Conservation (phyloP, 768 basidiomycete species). For the Strobilomyces dryophilus region DNA sequence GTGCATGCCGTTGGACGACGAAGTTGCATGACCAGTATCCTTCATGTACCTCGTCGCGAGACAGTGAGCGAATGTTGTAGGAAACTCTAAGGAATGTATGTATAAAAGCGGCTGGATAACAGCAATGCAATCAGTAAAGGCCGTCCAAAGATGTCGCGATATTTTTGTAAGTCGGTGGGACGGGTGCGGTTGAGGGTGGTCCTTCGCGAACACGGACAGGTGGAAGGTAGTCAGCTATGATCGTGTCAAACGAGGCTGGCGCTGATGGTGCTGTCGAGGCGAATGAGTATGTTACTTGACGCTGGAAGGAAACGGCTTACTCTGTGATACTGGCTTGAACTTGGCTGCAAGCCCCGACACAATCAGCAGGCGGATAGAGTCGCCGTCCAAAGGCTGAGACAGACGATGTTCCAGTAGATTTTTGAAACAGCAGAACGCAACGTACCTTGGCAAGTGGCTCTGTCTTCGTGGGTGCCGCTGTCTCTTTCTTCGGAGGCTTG, state of each 20-base stretch:
- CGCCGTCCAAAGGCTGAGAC: constrained; percentile 54
- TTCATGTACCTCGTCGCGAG: not conserved
- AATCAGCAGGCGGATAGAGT: constrained; percentile 61
- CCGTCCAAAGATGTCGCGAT: constrained; percentile 41
- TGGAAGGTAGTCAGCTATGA: constrained; percentile 72
- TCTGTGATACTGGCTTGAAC: constrained; percentile 44
- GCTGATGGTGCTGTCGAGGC: constrained; percentile 35
- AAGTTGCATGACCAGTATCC: constrained; percentile 14
- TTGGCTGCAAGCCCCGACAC: constrained; percentile 55
- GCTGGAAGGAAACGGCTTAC: constrained; percentile 28
- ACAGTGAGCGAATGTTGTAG: not conserved
- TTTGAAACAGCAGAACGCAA: not conserved
- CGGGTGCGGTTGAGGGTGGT: constrained; percentile 1
- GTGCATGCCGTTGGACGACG: constrained; percentile 32
- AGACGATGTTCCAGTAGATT: not conserved
- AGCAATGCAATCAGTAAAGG: constrained; percentile 25
- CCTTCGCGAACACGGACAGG: constrained; percentile 26
- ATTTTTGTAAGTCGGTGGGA: constrained; percentile 18
- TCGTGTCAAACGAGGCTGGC: constrained; percentile 61
- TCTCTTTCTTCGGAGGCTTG: constrained; percentile 40
- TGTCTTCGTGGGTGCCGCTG: constrained; percentile 31
- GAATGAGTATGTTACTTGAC: constrained; percentile 6
- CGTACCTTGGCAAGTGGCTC: constrained; percentile 37
- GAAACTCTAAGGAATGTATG: constrained; percentile 20
- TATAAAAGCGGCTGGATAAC: constrained; percentile 1